These are phyloP conservation scores for Cytidiella melzeri DNA, from an alignment of 768 basidiomycete genomes.

Conservation along the genomic window DNA sequence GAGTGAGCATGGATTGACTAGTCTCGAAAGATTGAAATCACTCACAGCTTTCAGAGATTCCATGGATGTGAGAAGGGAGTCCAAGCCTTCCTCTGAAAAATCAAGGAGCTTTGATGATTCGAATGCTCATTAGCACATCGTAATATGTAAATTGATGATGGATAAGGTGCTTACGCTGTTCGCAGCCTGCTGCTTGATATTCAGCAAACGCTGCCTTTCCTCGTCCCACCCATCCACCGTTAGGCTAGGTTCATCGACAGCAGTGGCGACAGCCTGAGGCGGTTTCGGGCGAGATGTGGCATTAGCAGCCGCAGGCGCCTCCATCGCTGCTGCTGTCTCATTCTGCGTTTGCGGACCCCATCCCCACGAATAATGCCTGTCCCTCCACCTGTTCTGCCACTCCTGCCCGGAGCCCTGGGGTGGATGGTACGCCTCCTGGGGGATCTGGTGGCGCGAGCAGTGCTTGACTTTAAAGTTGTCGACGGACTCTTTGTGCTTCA, in stretches of 20 bases:
- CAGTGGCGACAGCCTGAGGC: not conserved
- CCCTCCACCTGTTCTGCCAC: conserved; percentile 28
- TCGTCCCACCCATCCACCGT: conserved; percentile 10
- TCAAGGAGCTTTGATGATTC: conserved; percentile 57
- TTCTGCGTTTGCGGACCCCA: not conserved
- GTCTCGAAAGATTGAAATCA: conserved; percentile 2
- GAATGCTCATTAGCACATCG: too few species aligned
- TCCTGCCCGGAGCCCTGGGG: conserved; percentile 7
- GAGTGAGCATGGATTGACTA: not conserved
- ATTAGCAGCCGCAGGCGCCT: not conserved
- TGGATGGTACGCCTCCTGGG: conserved; percentile 19
- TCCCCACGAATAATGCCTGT: not conserved
- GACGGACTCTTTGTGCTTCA: conserved; percentile 36
- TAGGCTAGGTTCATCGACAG: not conserved
- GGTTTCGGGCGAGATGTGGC: not conserved
- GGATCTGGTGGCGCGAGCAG: conserved; percentile 23
- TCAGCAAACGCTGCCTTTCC: conserved; percentile 15
- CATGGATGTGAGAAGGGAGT: conserved; percentile 49
- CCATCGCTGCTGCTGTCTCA: not conserved
- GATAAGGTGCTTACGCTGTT: conserved; percentile 22
- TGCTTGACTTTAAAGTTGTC: conserved; percentile 27
- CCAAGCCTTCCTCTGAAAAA: conserved; percentile 63
- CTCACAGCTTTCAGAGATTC: conserved; percentile 57
- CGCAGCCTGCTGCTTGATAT: conserved; percentile 21
- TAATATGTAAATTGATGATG: too few species aligned